Evolutionary conservation across 2,329 filamentous ascomycete genomes (phyloP), one percentile per base, ranked within the genome.

Genomic region (Xylariaceae sp.): DNA sequence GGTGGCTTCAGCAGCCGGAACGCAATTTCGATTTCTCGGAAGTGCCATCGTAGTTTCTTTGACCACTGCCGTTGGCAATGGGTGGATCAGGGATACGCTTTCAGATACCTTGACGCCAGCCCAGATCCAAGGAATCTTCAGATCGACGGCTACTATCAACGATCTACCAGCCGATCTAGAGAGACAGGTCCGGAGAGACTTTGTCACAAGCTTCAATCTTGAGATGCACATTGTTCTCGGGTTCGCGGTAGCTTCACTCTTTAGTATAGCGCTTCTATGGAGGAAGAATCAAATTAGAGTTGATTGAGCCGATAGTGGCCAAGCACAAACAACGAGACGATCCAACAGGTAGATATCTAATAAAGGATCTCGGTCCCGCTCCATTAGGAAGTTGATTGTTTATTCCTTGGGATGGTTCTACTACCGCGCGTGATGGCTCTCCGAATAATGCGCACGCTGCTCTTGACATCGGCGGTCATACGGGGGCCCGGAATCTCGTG

Each of bases 11-110:
- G 56, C 50, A 22, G 50, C 52, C 15, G 52, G 41, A 9, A 52
- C 50, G 2, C 56, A 58, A 31, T 54, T 58, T 22, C 45, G 56
- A 9, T 57, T 58, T 18, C 41, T 58, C 4, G 56, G 56, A n/a
- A 51, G 53, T 14, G 49, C 48, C 3, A 36, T 55, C 9, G 54
- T 55, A 10, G 48, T 58, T 2, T 49, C 56, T 4, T 53, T 57
- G 14, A 49, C 48, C n/a, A 58, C 56, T 11, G 52, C 56, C 2
- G 54, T 57, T 2, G 52, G 54, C 22, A 58, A 58, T 44, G 45
- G 49, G 4, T 47, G 39, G 42, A 38, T 53, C 18, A 52, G 40
- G 42, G 42, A 44, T 2, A 38, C 44, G 15, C 32, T 58, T 4
- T 33, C 51, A 6, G 46, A 18, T 19, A 39, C 27, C 7, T 19